phyloP scores from a whole-genome alignment of 148 eudicot genomes.

The Salicornia ramosissima region DNA sequence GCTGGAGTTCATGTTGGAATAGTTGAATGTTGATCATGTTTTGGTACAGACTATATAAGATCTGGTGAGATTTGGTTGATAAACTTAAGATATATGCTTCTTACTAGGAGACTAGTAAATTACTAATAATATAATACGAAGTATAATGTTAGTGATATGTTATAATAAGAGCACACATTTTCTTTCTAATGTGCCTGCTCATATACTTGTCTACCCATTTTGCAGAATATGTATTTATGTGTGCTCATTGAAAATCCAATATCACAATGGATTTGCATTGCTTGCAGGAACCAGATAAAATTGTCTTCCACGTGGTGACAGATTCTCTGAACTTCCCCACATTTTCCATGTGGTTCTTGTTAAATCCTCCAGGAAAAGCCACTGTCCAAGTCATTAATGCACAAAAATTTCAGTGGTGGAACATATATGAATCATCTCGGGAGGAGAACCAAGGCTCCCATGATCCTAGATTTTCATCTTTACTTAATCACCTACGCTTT shows the following conservation, averaged over 20 bases:
- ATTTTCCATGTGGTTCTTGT: slow-evolving; percentile 89
- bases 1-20: background rate
- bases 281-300: slow-evolving; percentile 77
- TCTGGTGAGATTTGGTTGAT: background rate
- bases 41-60: background rate
- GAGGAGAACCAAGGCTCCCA: slow-evolving; percentile 44
- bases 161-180: background rate
- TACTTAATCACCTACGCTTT: slow-evolving; percentile 84
- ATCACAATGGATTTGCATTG: slow-evolving; percentile 20
- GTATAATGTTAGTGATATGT: background rate
- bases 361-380: slow-evolving; percentile 76
- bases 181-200: background rate
- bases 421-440: slow-evolving; percentile 30
- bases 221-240: background rate
- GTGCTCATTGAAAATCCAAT: slow-evolving; percentile 6
- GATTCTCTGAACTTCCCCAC: slow-evolving; percentile 81
- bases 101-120: background rate
- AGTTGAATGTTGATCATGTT: background rate
- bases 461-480: slow-evolving; percentile 82
- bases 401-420: slow-evolving; percentile 50
- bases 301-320: slow-evolving; percentile 83
- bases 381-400: slow-evolving; percentile 63
- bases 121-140: too few species aligned
- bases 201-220: background rate
- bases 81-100: background rate